A percentile compares a stretch with the other conserved stretches of the same genome.
These are phyloP conservation scores for Colletotrichum phormii DNA, from an alignment of 2,329 filamentous ascomycete species.

Conservation along the genomic window DNA sequence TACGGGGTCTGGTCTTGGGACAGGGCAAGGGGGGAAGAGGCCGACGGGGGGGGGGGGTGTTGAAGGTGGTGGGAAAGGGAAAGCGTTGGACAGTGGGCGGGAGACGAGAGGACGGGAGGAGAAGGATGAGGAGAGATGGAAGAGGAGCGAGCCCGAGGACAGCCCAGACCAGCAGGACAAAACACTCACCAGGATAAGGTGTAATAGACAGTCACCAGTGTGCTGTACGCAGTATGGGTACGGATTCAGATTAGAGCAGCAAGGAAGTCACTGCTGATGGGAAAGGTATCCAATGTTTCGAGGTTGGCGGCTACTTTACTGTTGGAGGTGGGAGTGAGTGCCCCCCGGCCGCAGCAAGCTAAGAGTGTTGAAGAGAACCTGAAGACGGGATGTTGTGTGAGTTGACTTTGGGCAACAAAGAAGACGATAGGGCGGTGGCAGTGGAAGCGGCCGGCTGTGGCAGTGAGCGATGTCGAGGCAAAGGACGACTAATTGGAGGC, in stretches of 20 bases:
- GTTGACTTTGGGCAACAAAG: slow-evolving; percentile 5
- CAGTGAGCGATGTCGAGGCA: slow-evolving; percentile 2
- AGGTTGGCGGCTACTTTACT: no score
- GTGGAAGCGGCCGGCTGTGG: neutral
- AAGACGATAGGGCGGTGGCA: neutral
- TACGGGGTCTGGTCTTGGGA: slow-evolving; percentile 1
- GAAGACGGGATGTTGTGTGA: neutral
- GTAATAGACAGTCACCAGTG: neutral
- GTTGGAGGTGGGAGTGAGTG: neutral
- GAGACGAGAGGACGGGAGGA: neutral
- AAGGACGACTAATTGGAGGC: slow-evolving; percentile 8
- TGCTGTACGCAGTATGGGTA: neutral
- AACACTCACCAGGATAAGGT: slow-evolving; percentile 9
- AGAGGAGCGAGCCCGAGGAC: neutral
- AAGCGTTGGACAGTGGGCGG: slow-evolving; percentile 7
- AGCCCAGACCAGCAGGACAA: neutral
- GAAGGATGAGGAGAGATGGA: neutral
- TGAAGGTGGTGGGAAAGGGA: slow-evolving; percentile 2
- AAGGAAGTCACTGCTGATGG: neutral
- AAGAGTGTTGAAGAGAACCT: neutral
- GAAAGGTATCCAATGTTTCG: no score
- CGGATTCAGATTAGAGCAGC: neutral
- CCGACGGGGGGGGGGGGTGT: slow-evolving; percentile 16
- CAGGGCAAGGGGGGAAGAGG: slow-evolving; percentile 5
- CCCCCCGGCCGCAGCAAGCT: neutral